Base-by-base conservation (phyloP, 148 eudicot genomes). In the Persicaria tinctoria region DNA sequence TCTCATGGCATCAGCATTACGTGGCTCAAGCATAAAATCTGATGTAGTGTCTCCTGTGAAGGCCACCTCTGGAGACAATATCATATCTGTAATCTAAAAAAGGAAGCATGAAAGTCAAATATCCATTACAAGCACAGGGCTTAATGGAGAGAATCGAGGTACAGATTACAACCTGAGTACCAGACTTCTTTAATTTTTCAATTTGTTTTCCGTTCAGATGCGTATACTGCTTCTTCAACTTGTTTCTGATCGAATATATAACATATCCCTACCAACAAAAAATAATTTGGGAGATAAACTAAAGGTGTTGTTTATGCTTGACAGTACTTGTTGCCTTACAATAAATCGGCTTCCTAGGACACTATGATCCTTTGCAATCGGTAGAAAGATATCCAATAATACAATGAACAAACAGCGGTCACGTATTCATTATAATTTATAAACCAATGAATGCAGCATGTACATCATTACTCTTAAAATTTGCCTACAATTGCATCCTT, bases 41-140 rank as follows among this genome's bases (percentile, higher is more conserved):
- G 98, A 91, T 45, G 78, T 89, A 74, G 98, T 93, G 81, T 93
- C 98, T 70, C 98, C 98, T 8, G 97, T 91, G 81, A 93, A 93
- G 47, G 98, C 98, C 60, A 93, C 94, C 83, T 93, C 98, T 45
- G 98, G 98, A 78, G 85, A 86, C 80, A 93, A 81, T 77, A 93
- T 81, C 83, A 82, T 85, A 83, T 93, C 97, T 80, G 94, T 89
- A 74, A 93, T 93, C 98, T 93, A 83, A 77, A 68, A 79, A 73
- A 46, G 27, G 73, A 69, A 66, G 3, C 11, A 72, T 68, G 5
- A 68, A 73, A 54, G 82, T 78, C 78, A 80, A 53, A 63, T 51
- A 38, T 56, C 41, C n/a, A 20, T 41, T 66, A 44, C 47, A 66
- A 66, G n/a, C 48, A 38, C 41, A 66, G 48, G 70, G 13, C n/a